Percentiles rank a stretch among this genome's conserved stretches.
Evolutionary conservation across 73 alveolate species (phyloP).

Genomic region (Diophrys sp.): DNA sequence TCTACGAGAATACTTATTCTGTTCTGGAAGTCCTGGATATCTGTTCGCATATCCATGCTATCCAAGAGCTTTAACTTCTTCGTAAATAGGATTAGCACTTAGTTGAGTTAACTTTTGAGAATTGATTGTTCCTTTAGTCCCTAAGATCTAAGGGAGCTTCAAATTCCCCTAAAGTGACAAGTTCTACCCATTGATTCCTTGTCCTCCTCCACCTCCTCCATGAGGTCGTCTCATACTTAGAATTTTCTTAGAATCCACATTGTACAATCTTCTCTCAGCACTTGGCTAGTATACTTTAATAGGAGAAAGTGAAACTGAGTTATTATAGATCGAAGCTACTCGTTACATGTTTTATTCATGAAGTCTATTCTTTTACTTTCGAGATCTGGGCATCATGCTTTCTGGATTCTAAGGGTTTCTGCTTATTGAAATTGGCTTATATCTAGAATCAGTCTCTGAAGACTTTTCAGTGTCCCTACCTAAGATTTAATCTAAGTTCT

Average conservation of each 20-base stretch:
- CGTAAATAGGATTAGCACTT: not conserved
- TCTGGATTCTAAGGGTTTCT: too few species aligned
- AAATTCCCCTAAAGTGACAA: not conserved
- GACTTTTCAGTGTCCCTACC: not conserved
- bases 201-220: not conserved
- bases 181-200: not conserved
- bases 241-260: not conserved
- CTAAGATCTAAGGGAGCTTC: not conserved
- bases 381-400: constrained; percentile 3
- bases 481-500: not conserved
- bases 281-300: not conserved
- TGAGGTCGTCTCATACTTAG: not conserved
- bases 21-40: too few species aligned
- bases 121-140: not conserved
- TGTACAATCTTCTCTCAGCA: not conserved
- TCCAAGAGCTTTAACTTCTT: too few species aligned
- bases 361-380: not conserved
- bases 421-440: not conserved
- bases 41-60: too few species aligned
- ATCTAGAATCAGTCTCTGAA: not conserved
- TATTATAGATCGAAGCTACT: constrained; percentile 13
- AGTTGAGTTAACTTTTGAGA: not conserved
- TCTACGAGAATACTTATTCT: too few species aligned
- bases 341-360: not conserved
- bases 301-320: constrained; percentile 5